Conservation (phyloP, 2,329 filamentous ascomycete species). For the Xylariomycetidae sp. region DNA sequence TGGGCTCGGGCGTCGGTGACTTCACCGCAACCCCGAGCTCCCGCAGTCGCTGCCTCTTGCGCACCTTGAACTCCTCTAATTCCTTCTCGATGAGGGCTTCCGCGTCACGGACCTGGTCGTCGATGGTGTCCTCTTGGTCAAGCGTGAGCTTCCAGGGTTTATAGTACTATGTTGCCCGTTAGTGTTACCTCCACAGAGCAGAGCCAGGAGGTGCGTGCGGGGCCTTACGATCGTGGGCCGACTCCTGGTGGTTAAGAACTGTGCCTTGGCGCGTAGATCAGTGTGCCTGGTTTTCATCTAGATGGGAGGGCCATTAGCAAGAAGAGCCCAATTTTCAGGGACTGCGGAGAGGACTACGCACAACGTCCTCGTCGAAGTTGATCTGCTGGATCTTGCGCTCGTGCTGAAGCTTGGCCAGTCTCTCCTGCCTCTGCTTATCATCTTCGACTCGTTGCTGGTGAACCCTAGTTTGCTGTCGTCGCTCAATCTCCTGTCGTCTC, state of each 20-base stretch:
- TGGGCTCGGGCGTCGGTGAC: slow-evolving; percentile 2
- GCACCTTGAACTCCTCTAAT: slow-evolving; percentile 52
- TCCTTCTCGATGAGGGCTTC: slow-evolving; percentile 61
- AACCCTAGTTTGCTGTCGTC: slow-evolving; percentile 70
- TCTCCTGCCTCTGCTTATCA: slow-evolving; percentile 60
- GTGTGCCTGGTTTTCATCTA: slow-evolving; percentile 72
- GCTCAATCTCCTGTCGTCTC: slow-evolving; percentile 74
- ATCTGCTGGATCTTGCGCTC: slow-evolving; percentile 64
- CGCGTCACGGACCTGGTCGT: slow-evolving; percentile 61
- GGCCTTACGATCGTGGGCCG: slow-evolving; percentile 67
- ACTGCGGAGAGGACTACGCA: slow-evolving; percentile 39
- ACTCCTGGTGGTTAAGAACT: slow-evolving; percentile 65
- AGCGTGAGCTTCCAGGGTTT: slow-evolving; percentile 71
- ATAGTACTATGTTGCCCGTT: slow-evolving; percentile 58
- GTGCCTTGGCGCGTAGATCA: slow-evolving; percentile 65
- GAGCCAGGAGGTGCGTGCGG: not conserved
- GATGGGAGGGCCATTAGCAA: slow-evolving; percentile 17
- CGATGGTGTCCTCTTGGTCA: slow-evolving; percentile 65
- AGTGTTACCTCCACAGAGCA: not conserved
- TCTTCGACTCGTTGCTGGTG: slow-evolving; percentile 68
- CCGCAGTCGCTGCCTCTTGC: slow-evolving; percentile 36
- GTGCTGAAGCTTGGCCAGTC: slow-evolving; percentile 54
- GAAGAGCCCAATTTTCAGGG: not conserved
- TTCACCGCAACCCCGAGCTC: slow-evolving; percentile 28
- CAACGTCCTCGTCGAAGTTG: slow-evolving; percentile 68